Evolutionary conservation across 805 yeast genomes (phyloP).

Genomic region (Metschnikowia orientalis): DNA sequence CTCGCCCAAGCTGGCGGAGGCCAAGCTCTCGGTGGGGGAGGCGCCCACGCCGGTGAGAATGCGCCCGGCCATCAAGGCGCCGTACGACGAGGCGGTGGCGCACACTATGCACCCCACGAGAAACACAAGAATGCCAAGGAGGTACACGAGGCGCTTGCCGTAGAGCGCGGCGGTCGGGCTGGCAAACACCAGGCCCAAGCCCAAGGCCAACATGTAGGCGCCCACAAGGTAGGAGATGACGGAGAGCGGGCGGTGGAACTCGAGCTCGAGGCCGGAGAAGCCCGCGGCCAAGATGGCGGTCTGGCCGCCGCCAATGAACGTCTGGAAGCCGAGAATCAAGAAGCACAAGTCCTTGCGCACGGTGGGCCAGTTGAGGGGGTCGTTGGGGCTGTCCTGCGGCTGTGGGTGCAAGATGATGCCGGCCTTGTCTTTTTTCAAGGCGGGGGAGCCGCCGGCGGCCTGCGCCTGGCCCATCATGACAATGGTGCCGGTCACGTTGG

Average conservation of each 20-base stretch:
- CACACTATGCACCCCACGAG: constrained; percentile 53
- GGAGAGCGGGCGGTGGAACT: constrained; percentile 41
- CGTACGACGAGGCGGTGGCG: constrained; percentile 45
- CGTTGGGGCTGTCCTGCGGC: constrained; percentile 60
- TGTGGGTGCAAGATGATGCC: constrained; percentile 58
- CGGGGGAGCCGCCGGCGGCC: not conserved
- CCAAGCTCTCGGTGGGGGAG: constrained; percentile 57
- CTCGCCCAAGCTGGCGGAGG: constrained; percentile 58
- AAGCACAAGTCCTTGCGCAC: constrained; percentile 56
- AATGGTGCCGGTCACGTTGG: constrained; percentile 48
- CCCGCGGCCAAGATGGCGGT: constrained; percentile 60
- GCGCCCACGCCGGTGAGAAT: constrained; percentile 57
- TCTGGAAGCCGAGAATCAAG: constrained; percentile 50
- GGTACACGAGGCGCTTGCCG: constrained; percentile 56
- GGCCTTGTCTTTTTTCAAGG: constrained; percentile 41
- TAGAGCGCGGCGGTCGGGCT: constrained; percentile 54
- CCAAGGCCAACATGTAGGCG: constrained; percentile 53
- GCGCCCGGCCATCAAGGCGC: constrained; percentile 53
- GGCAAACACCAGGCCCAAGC: constrained; percentile 54
- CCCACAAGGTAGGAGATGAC: constrained; percentile 53
- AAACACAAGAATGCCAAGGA: constrained; percentile 45
- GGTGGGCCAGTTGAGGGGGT: constrained; percentile 62
- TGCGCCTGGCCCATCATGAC: constrained; percentile 30
- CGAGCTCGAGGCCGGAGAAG: constrained; percentile 34
- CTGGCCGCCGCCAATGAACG: constrained; percentile 60